Evolutionary conservation across 208 protist species (phyloP), one percentile per base, ranked within the genome.

Genomic region (Crithidia expoeki): DNA sequence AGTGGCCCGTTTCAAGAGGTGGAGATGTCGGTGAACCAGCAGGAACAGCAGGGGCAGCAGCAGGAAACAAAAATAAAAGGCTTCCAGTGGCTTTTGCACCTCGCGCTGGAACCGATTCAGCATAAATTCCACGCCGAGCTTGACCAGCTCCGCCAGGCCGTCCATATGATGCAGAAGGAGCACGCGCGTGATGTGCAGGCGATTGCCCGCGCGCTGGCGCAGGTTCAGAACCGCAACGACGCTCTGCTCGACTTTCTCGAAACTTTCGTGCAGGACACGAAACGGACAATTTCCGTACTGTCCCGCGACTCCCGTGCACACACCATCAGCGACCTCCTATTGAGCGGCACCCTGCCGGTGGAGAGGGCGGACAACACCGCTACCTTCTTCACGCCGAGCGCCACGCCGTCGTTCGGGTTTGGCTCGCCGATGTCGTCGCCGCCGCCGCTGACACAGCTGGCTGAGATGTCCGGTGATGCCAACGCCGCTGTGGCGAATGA

Each of bases 241-340:
- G 81, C 55, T 34, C 42, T 86, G 42, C 68, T 80, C 6, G 79
- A 86, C 71, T 86, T 82, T 49, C 66, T 86, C 58, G 52, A 59
- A 36, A 78, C 68, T 11, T 83, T 69, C 53, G 74, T 77, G 53
- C 34, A 59, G 42, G 55, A 71, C 46, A 60, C 72, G 50, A 52
- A 42, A 57, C 44, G 53, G 4, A 76, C 64, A 2, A 50, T 76
- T 5, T 36, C 53, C 27, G 63, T 71, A 38, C 57, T 76, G 19
- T 21, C 72, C 16, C 53, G 57, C 27, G 72, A 71, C 23, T 58
- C 47, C 23, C 72, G 55, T 16, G 72, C 72, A 9, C 72, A 61
- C 44, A 76, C 21, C 63, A 76, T 76, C 32, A 67, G 53, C 12
- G 72, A 76, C 27, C 47, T 76, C n/a, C 40, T 76, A 5, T 70